Base-by-base conservation (phyloP, 2,329 filamentous ascomycete genomes). In the Pseudogymnoascus sp. region DNA sequence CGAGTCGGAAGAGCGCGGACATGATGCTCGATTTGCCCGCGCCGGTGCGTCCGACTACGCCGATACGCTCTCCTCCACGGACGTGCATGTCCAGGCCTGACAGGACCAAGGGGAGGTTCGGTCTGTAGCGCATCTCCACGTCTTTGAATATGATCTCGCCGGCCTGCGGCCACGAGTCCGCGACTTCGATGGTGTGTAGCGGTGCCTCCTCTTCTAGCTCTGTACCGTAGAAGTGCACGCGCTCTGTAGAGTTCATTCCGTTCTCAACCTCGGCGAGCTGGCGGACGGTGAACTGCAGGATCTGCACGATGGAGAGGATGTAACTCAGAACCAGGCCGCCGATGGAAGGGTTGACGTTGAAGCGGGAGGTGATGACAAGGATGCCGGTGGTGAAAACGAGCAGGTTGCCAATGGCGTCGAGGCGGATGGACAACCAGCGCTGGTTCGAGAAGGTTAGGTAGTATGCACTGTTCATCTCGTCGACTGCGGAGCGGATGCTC, bases 261-360 rank as follows among this genome's bases (percentile, higher is more conserved):
- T 97, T 97, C 75, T 97, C 93, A 7, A 97, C 91, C 74, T 97
- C 93, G 25, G 93, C 93, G 6, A 97, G 81, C 75, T 97, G 93
- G 16, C 94, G 85, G 16, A 97, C 91, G 0, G 91, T 93, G 75
- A 97, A 97, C 72, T 97, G 93, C 67, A 97, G 88, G 89, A 97
- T 92, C 74, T 95, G 91, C 16, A 96, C 92, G 70, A 97, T 96
- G 12, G 88, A 84, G 16, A 99, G 82, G 71, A 97, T 96, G 75
- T 97, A 97, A 55, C 90, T 94, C 22, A 99, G 81, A 0, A 97
- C 92, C 39, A 97, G 79, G 19, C 94, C 94, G 52, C 85, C 88
- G 62, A 91, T 96, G 59, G 90, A 92, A 1, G 93, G 93, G 41
- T 87, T 80, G 64, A 97, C 90, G 65, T 83, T 84, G 77, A 96